Conservation (phyloP, 371 early-diverging fungal genomes). For the Actinomortierella ambigua region DNA sequence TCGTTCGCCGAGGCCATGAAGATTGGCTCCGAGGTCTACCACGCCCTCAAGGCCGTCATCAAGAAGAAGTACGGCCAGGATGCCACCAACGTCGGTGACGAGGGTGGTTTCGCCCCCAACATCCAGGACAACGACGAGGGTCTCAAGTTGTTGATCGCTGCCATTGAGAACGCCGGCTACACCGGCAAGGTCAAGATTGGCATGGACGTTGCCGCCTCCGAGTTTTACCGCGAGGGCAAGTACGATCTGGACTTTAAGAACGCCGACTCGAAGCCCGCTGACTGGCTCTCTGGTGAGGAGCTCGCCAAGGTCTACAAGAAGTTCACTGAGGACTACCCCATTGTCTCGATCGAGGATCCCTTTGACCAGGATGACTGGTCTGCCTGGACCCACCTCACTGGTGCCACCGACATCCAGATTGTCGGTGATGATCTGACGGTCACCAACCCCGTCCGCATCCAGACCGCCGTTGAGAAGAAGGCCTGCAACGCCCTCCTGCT, state of each 20-base stretch:
- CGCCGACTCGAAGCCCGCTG: conserved; percentile 79
- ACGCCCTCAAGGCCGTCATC: conserved; percentile 92
- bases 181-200: conserved; percentile 95
- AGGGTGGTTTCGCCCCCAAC: conserved; percentile 99
- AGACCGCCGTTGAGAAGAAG: conserved; percentile 90
- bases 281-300: conserved; percentile 77
- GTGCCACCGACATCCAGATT: conserved; percentile 79
- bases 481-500: conserved; percentile 95
- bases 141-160: conserved; percentile 88
- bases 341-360: conserved; percentile 99
- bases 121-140: conserved; percentile 97
- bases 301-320: conserved; percentile 86
- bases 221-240: conserved; percentile 94
- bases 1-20: conserved; percentile 97
- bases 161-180: conserved; percentile 94
- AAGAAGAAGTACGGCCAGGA: conserved; percentile 98
- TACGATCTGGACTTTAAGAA: conserved; percentile 98
- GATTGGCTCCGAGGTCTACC: conserved; percentile 97
- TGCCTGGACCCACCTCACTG: conserved; percentile 85
- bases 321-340: conserved; percentile 90
- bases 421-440: conserved; percentile 99
- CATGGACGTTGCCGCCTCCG: conserved; percentile 99
- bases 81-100: conserved; percentile 99
- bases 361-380: conserved; percentile 99
- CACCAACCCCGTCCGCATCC: conserved; percentile 96